Evolutionary conservation across 2,329 filamentous ascomycete genomes (phyloP).

Genomic region (Microsporum ferrugineum): DNA sequence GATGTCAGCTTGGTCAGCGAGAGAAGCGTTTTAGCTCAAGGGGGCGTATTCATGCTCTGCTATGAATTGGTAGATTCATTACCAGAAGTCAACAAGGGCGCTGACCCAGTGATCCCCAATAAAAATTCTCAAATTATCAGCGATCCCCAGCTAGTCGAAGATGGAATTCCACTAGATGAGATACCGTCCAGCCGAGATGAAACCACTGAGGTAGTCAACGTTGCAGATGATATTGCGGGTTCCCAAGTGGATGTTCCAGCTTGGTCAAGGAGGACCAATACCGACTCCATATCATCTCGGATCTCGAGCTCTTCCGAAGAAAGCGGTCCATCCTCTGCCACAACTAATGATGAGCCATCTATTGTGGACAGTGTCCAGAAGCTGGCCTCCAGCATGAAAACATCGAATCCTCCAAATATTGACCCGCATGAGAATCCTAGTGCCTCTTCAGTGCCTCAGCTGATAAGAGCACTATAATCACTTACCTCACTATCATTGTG

Average conservation of each 20-base stretch:
- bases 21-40: slow-evolving; percentile 59
- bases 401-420: not conserved
- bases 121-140: not conserved
- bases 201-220: not conserved
- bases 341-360: not conserved
- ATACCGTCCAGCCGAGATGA: not conserved
- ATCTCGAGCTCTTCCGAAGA: not conserved
- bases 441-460: not conserved
- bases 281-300: not conserved
- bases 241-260: not conserved
- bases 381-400: not conserved
- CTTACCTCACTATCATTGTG: not conserved
- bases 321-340: not conserved
- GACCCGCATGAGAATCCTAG: not conserved
- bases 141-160: not conserved
- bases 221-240: not conserved
- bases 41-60: slow-evolving; percentile 92
- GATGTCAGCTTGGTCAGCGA: slow-evolving; percentile 65
- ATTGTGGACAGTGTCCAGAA: not conserved
- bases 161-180: not conserved
- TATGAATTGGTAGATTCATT: slow-evolving; percentile 60
- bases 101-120: not conserved
- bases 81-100: not conserved
- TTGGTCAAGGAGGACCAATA: not conserved
- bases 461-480: not conserved